Base-by-base conservation (phyloP, 2,329 filamentous ascomycete species). In the Chaetomium sp. region DNA sequence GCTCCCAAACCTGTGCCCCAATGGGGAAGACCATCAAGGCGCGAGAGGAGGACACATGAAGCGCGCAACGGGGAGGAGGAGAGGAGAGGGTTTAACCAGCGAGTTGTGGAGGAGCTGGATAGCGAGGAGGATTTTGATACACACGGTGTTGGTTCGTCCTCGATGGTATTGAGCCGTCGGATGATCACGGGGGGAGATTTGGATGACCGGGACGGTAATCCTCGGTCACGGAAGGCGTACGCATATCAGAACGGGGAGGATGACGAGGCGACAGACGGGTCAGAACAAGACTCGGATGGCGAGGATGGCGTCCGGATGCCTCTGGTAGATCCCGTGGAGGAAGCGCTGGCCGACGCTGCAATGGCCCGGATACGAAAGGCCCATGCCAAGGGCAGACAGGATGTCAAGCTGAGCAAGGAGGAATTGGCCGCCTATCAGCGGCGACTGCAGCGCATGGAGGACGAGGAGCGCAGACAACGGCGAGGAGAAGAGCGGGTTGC, bases 21-120 rank as follows among this genome's bases (percentile, higher is more conserved):
- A 87, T 93, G 91, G 94, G 94, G 93, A 97, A 97, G 94, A 97
- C 92, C 93, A 95, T 91, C 92, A 86, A 90, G 92, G 90, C 90
- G 88, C 85, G 87, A 84, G 81, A 84, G 86, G 84, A 87, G 85
- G 83, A 86, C 81, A 79, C 80, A 81, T 21, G 70, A 69, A 65
- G 79, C 79, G 74, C 75, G 81, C 79, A 83, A 82, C 79, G 78
- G 80, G 74, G 81, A 57, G 67, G 74, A 74, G 66, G 74, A 78
- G 62, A 70, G 60, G 60, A 69, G 80, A 77, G 72, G 68, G 66
- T 67, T 71, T 68, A 74, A 74, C 64, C 72, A 74, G 72, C 79
- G 84, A 72, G 79, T 82, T 69, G n/a, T n/a, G n/a, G 87, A 92
- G 78, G 90, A 93, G 77, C 72, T 92, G 75, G 87, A 85, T 64